Conservation (phyloP, 1,139 yeast genomes). For the Geotrichum phurueaensis region DNA sequence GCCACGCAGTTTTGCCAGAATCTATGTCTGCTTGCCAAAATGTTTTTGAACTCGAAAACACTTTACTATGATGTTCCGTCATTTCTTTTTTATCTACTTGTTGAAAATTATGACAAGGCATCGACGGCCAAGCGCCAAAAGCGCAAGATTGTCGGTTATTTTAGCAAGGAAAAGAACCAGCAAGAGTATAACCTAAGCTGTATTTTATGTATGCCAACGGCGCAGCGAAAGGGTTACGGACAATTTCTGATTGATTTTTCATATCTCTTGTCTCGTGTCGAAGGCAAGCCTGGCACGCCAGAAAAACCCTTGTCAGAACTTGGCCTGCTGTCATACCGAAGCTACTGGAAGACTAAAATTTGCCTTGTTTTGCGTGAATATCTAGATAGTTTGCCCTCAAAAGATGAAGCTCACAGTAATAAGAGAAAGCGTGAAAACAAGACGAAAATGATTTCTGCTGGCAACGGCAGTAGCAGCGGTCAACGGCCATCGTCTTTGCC, state of each 20-base stretch:
- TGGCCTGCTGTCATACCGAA: slow-evolving; percentile 78
- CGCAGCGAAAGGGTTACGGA: slow-evolving; percentile 87
- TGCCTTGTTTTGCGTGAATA: slow-evolving; percentile 43
- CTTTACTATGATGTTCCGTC: slow-evolving; percentile 94
- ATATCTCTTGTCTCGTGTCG: slow-evolving; percentile 67
- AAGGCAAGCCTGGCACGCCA: slow-evolving; percentile 82
- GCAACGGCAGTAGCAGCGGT: background rate
- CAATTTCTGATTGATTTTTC: slow-evolving; percentile 83
- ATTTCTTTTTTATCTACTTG: slow-evolving; percentile 77
- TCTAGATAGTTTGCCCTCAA: slow-evolving; percentile 20
- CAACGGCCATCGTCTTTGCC: background rate
- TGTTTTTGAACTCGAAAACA: slow-evolving; percentile 85
- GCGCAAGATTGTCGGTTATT: slow-evolving; percentile 73
- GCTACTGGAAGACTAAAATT: slow-evolving; percentile 73
- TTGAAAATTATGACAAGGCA: slow-evolving; percentile 51
- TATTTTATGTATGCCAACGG: slow-evolving; percentile 80
- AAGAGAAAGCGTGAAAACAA: background rate
- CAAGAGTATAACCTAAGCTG: slow-evolving; percentile 70
- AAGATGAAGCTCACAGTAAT: slow-evolving; percentile 18
- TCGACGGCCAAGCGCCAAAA: background rate
- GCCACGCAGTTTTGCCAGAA: slow-evolving; percentile 81
- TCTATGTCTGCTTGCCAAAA: slow-evolving; percentile 78
- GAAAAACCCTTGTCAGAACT: slow-evolving; percentile 88
- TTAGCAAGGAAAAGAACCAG: slow-evolving; percentile 79
- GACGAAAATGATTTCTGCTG: background rate